phyloP scores from a whole-genome alignment of 2,329 filamentous ascomycete genomes.

The Pseudogymnoascus pannorum region DNA sequence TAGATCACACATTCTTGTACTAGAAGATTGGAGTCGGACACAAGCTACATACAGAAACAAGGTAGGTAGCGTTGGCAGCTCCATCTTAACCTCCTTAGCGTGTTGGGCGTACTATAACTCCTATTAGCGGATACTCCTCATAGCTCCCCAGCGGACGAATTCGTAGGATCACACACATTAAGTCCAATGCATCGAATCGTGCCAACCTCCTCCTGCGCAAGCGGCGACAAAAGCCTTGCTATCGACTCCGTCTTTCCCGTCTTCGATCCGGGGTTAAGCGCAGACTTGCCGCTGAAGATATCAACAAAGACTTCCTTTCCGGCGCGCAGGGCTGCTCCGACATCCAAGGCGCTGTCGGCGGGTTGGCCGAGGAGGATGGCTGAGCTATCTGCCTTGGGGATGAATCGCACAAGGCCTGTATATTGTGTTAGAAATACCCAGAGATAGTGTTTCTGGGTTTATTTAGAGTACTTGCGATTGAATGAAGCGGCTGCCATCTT shows the following conservation, averaged over 20 bases:
- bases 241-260: constrained; percentile 42
- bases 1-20: background rate
- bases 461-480: constrained; percentile 7
- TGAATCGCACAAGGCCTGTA: constrained; percentile 52
- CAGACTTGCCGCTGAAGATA: constrained; percentile 51
- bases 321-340: constrained; percentile 49
- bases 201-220: constrained; percentile 37
- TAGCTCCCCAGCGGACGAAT: background rate
- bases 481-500: constrained; percentile 4
- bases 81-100: constrained; percentile 38
- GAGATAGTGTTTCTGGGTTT: background rate
- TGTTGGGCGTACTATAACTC: constrained; percentile 36
- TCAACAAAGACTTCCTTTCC: constrained; percentile 49
- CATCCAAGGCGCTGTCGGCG: constrained; percentile 43
- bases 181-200: constrained; percentile 44
- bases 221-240: constrained; percentile 34
- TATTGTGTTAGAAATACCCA: background rate
- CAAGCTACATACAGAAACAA: constrained; percentile 23
- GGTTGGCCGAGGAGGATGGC: constrained; percentile 51
- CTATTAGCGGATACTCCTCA: background rate
- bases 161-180: constrained; percentile 32
- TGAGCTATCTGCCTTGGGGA: constrained; percentile 41
- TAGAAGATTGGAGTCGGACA: background rate
- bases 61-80: constrained; percentile 36
- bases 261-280: constrained; percentile 44